A percentile compares a stretch with the other conserved stretches of the same genome.
Evolutionary conservation across 2,329 filamentous ascomycete species (phyloP).

Genomic region (Fusarium bactridioides): DNA sequence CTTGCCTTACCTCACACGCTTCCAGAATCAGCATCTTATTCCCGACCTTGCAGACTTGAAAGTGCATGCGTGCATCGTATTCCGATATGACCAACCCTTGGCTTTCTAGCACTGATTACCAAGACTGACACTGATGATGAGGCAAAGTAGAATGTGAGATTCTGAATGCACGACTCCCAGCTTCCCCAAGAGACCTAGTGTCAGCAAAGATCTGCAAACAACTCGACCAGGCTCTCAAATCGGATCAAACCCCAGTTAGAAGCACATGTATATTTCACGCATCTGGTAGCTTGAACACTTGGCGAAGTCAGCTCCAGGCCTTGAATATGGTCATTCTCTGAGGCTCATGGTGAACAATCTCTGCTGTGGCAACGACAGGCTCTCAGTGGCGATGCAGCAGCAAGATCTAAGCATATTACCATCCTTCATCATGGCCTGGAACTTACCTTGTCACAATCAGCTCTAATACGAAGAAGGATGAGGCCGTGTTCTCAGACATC

Average conservation of each 20-base stretch:
- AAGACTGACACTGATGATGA: background rate
- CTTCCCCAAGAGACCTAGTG: slow-evolving; percentile 5
- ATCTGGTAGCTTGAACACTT: background rate
- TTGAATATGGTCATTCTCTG: background rate
- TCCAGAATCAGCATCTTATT: background rate
- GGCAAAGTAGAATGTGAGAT: background rate
- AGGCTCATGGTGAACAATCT: background rate
- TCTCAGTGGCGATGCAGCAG: background rate
- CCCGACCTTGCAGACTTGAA: background rate
- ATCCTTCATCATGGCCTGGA: background rate
- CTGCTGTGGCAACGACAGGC: background rate
- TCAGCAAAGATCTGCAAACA: background rate
- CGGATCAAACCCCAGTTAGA: background rate
- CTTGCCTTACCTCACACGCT: background rate
- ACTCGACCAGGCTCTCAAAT: background rate
- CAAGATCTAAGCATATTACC: background rate
- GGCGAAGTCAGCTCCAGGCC: background rate
- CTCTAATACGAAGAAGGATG: background rate
- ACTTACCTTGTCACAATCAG: background rate
- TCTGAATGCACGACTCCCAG: background rate
- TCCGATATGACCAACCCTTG: background rate
- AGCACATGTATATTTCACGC: background rate
- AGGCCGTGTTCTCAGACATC: background rate
- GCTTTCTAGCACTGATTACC: background rate
- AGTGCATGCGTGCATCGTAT: background rate